Base-by-base conservation (phyloP, 495 filamentous ascomycete species). In the Geopyxis carbonaria region DNA sequence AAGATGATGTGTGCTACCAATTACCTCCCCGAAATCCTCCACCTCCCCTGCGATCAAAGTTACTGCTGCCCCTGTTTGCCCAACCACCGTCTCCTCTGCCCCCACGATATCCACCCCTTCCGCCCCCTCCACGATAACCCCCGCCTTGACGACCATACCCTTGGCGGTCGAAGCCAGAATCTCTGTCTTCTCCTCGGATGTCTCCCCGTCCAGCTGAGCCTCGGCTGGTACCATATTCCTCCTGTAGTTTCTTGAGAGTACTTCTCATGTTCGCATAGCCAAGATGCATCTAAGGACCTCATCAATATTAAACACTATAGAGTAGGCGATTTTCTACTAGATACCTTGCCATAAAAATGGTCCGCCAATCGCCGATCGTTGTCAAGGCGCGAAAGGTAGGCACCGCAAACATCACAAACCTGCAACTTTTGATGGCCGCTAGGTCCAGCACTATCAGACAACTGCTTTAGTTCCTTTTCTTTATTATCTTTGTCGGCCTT, bases 251-350 rank as follows among this genome's bases (percentile, higher is more conserved):
- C 46, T 93, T 89, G 49, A 66, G 80, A 9, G 80, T 84, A 66
- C 81, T 89, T 45, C 89, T 72, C 89, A 97, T 97, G 62, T 92
- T 80, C 23, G 89, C 87, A 57, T 94, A 97, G 0, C 89, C 89
- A 53, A 97, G 65, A 54, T 97, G 89, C 91, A 97, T 95, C 65
- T 56, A n/a, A 42, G 28, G 15, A 28, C 19, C 9, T 10, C 21
- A 29, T 39, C 22, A 39, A n/a, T 29, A 29, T 29, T n/a, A n/a
- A n/a, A n/a, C n/a, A n/a, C n/a, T n/a, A n/a, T n/a, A n/a, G n/a
- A n/a, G n/a, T n/a, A n/a, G n/a, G n/a, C n/a, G n/a, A n/a, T n/a
- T n/a, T n/a, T n/a, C 3, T 30, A 27, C n/a, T 22, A 24, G 25
- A 32, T 41, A 55, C 52, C 44, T 97, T 97, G 22, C 89, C 89